phyloP scores from a whole-genome alignment of 2,329 filamentous ascomycete genomes.

The Capronia americana region DNA sequence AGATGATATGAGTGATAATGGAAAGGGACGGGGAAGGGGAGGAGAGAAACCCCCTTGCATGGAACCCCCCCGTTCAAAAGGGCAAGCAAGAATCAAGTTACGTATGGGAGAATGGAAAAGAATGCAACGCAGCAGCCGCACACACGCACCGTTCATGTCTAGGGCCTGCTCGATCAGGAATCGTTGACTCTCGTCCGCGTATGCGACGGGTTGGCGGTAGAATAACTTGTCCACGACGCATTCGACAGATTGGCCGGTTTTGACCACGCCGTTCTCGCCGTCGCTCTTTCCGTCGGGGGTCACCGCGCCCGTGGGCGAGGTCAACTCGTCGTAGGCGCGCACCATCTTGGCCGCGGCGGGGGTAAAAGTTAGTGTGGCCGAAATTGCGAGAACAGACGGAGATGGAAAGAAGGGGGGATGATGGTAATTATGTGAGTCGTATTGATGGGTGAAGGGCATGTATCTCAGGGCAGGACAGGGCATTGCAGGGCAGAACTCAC shows the following conservation, averaged over 20 bases:
- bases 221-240: slow-evolving; percentile 50
- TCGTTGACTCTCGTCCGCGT: slow-evolving; percentile 49
- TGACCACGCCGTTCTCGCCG: slow-evolving; percentile 24
- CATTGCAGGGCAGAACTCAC: slow-evolving; percentile 38
- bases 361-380: background rate
- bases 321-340: slow-evolving; percentile 45
- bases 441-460: background rate
- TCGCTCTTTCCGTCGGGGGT: slow-evolving; percentile 25
- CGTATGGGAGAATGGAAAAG: background rate
- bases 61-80: too few relatives aligned
- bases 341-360: slow-evolving; percentile 30
- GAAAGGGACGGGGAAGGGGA: too few relatives aligned
- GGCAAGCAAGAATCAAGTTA: background rate
- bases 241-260: slow-evolving; percentile 47
- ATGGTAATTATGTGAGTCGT: too few relatives aligned
- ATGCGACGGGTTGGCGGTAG: slow-evolving; percentile 49
- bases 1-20: too few relatives aligned
- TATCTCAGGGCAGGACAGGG: background rate
- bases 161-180: slow-evolving; percentile 42
- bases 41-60: too few relatives aligned
- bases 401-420: slow-evolving; percentile 30
- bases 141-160: background rate
- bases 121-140: background rate
- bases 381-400: background rate
- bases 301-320: slow-evolving; percentile 43